Evolutionary conservation across 345 rosid genomes (phyloP).

Genomic region (Lepidium sativum): DNA sequence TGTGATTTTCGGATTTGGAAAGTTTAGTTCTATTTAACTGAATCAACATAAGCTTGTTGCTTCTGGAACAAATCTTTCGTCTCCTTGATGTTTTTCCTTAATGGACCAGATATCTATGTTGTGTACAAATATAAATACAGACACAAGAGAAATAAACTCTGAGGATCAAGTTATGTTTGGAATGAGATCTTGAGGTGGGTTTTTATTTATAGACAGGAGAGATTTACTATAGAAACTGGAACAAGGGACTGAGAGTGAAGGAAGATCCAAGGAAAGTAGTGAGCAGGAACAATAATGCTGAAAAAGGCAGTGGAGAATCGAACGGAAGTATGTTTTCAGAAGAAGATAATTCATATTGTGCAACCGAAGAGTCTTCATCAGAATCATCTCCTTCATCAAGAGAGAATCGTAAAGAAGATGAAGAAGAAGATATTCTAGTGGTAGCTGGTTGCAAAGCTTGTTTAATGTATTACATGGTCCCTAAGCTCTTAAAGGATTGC

Average conservation of each 20-base stretch:
- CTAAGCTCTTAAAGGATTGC: slow-evolving; percentile 69
- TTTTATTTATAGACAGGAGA: slow-evolving; percentile 61
- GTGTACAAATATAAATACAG: neutral
- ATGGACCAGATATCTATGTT: neutral
- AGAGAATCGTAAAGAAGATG: slow-evolving; percentile 23
- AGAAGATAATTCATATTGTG: slow-evolving; percentile 51
- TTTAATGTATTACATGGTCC: slow-evolving; percentile 88
- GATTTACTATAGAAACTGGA: slow-evolving; percentile 77
- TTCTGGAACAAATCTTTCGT: neutral
- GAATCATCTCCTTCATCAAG: slow-evolving; percentile 43
- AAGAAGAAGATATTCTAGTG: slow-evolving; percentile 55
- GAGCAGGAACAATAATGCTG: neutral
- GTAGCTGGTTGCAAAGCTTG: slow-evolving; percentile 96
- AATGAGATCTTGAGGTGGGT: neutral
- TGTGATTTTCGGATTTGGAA: neutral
- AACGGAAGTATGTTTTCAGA: slow-evolving; percentile 39
- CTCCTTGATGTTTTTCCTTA: neutral
- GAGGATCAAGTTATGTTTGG: neutral
- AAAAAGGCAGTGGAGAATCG: slow-evolving; percentile 23
- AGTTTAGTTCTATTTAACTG: neutral
- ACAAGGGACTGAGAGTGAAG: slow-evolving; percentile 52
- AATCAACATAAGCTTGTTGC: neutral
- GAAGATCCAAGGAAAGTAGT: slow-evolving; percentile 46
- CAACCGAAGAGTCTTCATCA: slow-evolving; percentile 65
- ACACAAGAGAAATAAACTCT: neutral